Percentiles rank a stretch among this genome's conserved stretches.
Conservation (phyloP, 1,284 basidiomycete genomes). For the Vanrija sp. region DNA sequence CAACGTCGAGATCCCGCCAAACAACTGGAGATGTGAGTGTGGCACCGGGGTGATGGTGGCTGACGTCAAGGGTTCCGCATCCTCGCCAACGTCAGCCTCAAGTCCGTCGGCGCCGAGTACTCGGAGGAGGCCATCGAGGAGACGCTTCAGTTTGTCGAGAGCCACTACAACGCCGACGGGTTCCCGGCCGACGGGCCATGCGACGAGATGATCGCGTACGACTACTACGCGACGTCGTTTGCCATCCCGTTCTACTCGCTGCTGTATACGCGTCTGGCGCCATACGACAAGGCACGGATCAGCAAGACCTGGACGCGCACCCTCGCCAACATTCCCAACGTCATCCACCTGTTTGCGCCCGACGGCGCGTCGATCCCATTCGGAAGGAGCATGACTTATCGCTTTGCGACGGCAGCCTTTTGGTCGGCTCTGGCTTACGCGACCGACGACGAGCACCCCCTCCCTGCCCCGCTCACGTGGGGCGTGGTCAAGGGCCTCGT, state of each 20-base stretch:
- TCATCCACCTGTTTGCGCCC: conserved; percentile 24
- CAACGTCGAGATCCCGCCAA: conserved; percentile 17
- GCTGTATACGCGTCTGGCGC: conserved; percentile 47
- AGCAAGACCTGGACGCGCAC: conserved; percentile 17
- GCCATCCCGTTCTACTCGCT: conserved; percentile 30
- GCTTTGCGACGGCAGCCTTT: conserved; percentile 19
- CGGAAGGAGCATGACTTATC: conserved; percentile 32
- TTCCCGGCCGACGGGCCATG: neutral
- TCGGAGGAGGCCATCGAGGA: conserved; percentile 24
- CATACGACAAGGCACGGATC: conserved; percentile 42
- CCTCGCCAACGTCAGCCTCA: conserved; percentile 27
- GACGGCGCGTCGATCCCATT: conserved; percentile 27
- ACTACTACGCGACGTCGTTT: conserved; percentile 32
- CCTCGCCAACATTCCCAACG: conserved; percentile 12
- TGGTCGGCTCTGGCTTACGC: conserved; percentile 22
- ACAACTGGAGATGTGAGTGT: conserved; percentile 34
- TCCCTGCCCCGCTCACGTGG: conserved; percentile 62
- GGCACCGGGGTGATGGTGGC: neutral
- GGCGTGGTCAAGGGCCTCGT: conserved; percentile 67
- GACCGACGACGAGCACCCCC: conserved; percentile 37
- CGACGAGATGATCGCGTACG: conserved; percentile 10
- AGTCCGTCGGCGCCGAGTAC: conserved; percentile 27
- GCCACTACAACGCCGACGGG: conserved; percentile 9
- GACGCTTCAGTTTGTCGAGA: conserved; percentile 25
- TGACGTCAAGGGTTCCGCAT: conserved; percentile 27